Base-by-base conservation (phyloP, 345 rosid genomes). In the Pistacia atlantica region DNA sequence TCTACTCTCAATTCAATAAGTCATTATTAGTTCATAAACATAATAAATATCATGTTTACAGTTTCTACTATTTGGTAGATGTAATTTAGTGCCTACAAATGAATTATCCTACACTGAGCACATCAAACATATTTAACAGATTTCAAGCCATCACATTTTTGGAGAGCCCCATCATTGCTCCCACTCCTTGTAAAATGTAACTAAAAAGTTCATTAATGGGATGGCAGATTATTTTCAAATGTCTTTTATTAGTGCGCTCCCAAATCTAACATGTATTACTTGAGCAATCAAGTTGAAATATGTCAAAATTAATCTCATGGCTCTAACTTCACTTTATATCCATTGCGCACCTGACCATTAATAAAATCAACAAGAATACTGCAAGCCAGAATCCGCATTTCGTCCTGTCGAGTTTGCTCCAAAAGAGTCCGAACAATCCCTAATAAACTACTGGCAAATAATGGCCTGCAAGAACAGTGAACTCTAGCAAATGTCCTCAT, bases 391-490 rank as follows among this genome's bases (percentile, higher is more conserved):
- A 89, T 84, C 86, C 76, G 94, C 84, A 95, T 77, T 80, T 90
- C 95, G n/a, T 87, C 91, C 45, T 86, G n/a, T 75, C 51, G 87
- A 46, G 87, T 84, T 86, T 91, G 93, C 81, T 95, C 99, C 83
- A 93, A 80, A 83, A 95, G 93, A 69, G 89, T 81, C 70, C 93
- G 93, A 72, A 90, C 79, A 69, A 93, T 85, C 78, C 86, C 90
- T 75, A 93, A 78, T 77, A 95, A 89, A 86, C 98, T 95, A 87
- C 89, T 80, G 28, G 97, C 89, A 91, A 90, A 93, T n/a, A 95
- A 86, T 52, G 98, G 91, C 94, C 99, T 95, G 90, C 86, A 84
- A 82, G 76, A 60, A 80, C 66, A 42, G 20, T 35, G 35, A 5
- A 63, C 71, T 67, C 75, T 46, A 76, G 74, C 14, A 78, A 74